These are phyloP conservation scores for Auricularia auricula-judae DNA, from an alignment of 768 basidiomycete species.

Conservation along the genomic window DNA sequence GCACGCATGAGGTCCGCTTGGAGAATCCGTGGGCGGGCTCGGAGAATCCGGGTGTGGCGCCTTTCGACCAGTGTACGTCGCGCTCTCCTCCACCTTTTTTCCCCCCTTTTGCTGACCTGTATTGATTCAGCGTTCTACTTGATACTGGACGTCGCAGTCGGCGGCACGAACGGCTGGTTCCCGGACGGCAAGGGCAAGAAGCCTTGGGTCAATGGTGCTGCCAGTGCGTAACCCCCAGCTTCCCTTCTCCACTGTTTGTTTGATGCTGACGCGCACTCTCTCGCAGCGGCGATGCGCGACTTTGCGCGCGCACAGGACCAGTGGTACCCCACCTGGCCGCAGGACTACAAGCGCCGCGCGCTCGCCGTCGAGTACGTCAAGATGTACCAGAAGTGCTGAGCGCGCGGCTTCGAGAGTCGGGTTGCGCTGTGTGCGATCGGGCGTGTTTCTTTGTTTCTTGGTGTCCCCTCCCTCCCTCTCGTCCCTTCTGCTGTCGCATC, in stretches of 20 bases:
- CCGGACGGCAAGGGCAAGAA: conserved; percentile 25
- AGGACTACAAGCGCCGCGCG: conserved; percentile 4
- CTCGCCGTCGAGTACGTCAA: conserved; percentile 35
- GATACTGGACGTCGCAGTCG: conserved; percentile 25
- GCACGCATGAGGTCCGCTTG: conserved; percentile 48
- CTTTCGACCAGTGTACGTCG: conserved; percentile 64
- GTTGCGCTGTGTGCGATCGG: too few species aligned
- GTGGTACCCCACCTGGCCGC: conserved; percentile 11
- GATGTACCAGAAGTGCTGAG: conserved; percentile 45
- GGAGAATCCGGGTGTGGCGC: conserved; percentile 56
- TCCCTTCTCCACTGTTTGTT: neutral
- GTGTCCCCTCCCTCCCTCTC: too few species aligned
- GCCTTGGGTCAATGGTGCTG: conserved; percentile 14
- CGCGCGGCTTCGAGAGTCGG: too few species aligned
- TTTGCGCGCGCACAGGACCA: conserved; percentile 8
- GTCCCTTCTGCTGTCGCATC: too few species aligned
- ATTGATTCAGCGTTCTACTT: conserved; percentile 16
- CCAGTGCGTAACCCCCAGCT: conserved; percentile 11
- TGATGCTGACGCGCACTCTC: neutral
- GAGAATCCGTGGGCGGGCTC: conserved; percentile 59
- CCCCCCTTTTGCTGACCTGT: neutral
- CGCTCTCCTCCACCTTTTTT: conserved; percentile 13
- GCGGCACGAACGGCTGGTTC: conserved; percentile 32
- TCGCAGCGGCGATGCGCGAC: conserved; percentile 24
- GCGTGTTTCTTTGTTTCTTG: too few species aligned